Evolutionary conservation across 2,329 filamentous ascomycete genomes (phyloP).

Genomic region (Nigrograna mackinnonii): DNA sequence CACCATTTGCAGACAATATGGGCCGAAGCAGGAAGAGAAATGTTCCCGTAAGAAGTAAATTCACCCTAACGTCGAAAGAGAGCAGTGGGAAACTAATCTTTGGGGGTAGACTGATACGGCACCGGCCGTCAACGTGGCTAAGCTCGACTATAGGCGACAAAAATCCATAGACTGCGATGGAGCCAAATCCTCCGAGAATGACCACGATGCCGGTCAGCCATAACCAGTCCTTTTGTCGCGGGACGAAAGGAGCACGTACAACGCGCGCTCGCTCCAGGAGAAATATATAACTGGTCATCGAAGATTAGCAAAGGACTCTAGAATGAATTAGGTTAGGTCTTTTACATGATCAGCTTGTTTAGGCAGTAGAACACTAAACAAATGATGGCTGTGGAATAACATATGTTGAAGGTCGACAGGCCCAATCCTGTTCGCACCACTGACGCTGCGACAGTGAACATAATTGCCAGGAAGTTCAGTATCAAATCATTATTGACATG

Average conservation of each 20-base stretch:
- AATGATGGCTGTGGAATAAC: slow-evolving; percentile 37
- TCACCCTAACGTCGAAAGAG: slow-evolving; percentile 42
- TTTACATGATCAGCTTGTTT: slow-evolving; percentile 30
- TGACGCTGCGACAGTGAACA: slow-evolving; percentile 37
- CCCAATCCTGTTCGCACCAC: slow-evolving; percentile 36
- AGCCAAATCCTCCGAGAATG: slow-evolving; percentile 28
- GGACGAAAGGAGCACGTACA: slow-evolving; percentile 35
- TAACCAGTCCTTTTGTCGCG: slow-evolving; percentile 35
- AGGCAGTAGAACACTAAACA: slow-evolving; percentile 43
- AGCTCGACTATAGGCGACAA: slow-evolving; percentile 28
- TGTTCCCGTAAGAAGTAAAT: slow-evolving; percentile 40
- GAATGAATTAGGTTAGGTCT: background rate
- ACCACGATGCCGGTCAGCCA: slow-evolving; percentile 36
- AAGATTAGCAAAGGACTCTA: background rate
- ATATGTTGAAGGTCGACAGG: slow-evolving; percentile 23
- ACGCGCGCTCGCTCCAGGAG: slow-evolving; percentile 46
- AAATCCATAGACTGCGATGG: slow-evolving; percentile 31
- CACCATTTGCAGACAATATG: slow-evolving; percentile 17
- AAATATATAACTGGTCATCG: slow-evolving; percentile 41
- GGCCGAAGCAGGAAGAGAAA: slow-evolving; percentile 43
- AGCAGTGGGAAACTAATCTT: slow-evolving; percentile 41
- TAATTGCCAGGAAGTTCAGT: slow-evolving; percentile 34
- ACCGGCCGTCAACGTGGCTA: slow-evolving; percentile 31
- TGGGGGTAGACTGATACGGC: slow-evolving; percentile 43
- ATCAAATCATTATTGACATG: slow-evolving; percentile 13